A percentile compares a stretch with the other conserved stretches of the same genome.
phyloP scores from a whole-genome alignment of 257 asterid species.

The Linderniella brevidens region DNA sequence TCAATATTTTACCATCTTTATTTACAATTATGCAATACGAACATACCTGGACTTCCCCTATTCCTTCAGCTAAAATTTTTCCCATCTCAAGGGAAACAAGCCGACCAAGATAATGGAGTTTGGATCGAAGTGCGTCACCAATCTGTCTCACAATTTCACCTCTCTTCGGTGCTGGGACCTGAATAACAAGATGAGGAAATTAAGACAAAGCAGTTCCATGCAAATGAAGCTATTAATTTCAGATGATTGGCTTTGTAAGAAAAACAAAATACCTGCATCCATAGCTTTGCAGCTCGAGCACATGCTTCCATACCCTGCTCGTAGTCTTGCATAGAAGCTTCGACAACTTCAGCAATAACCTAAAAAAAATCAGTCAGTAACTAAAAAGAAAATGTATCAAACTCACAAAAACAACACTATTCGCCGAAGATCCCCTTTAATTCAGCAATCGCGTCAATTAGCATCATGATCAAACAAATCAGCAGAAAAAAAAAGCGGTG shows the following conservation, averaged over 20 bases:
- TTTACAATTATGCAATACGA: background rate
- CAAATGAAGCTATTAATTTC: background rate
- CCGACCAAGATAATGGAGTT: slow-evolving; percentile 78
- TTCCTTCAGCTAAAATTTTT: slow-evolving; percentile 91
- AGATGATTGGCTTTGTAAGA: background rate
- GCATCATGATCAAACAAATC: background rate
- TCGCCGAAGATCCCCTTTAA: too few species aligned
- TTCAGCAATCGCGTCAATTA: too few species aligned
- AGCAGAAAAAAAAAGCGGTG: background rate
- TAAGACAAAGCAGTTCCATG: background rate
- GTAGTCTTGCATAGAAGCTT: slow-evolving; percentile 67
- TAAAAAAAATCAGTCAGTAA: slow-evolving; percentile 7
- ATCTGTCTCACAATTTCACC: slow-evolving; percentile 98
- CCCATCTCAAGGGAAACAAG: slow-evolving; percentile 99
- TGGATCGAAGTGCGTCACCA: slow-evolving; percentile 83
- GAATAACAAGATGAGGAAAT: slow-evolving; percentile 4
- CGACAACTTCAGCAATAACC: slow-evolving; percentile 73
- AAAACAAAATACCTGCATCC: slow-evolving; percentile 69
- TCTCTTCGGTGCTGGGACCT: slow-evolving; percentile 98
- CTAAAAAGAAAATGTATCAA: background rate
- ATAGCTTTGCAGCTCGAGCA: slow-evolving; percentile 52
- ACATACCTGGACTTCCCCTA: slow-evolving; percentile 95
- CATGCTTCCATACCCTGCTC: slow-evolving; percentile 84
- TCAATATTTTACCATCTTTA: background rate
- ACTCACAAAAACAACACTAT: background rate